These are phyloP conservation scores for Vitis hybrid DNA, from an alignment of 177 flowering plant species.

Conservation along the genomic window DNA sequence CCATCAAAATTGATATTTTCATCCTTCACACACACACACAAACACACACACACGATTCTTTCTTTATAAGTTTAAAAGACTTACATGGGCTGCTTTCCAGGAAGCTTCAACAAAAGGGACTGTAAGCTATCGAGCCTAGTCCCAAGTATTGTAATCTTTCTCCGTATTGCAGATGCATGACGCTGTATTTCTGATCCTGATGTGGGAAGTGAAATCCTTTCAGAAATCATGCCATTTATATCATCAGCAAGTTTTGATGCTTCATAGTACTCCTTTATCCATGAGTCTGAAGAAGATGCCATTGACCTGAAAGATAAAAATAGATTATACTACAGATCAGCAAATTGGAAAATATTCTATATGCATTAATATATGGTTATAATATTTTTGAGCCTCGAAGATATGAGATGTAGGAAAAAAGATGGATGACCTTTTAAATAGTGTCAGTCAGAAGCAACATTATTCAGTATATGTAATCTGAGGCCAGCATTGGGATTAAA, in stretches of 20 bases:
- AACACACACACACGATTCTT: too few species aligned
- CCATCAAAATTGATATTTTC: too few species aligned
- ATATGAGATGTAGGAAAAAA: too few species aligned
- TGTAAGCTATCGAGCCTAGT: constrained; percentile 86
- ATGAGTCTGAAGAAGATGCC: constrained; percentile 83
- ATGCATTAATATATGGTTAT: too few species aligned
- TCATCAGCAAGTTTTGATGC: constrained; percentile 90
- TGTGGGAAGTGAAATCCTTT: constrained; percentile 52
- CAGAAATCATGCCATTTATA: constrained; percentile 75
- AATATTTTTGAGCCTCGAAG: too few species aligned
- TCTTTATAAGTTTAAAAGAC: constrained; percentile 14
- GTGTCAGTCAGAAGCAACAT: too few species aligned
- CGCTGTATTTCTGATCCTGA: constrained; percentile 87
- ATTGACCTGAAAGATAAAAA: constrained; percentile 28
- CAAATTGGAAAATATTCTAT: not conserved
- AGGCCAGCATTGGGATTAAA: too few species aligned
- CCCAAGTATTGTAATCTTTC: constrained; percentile 87
- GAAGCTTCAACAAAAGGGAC: constrained; percentile 67
- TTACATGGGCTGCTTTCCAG: constrained; percentile 77
- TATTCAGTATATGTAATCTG: too few species aligned
- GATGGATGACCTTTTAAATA: too few species aligned
- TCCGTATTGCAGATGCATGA: constrained; percentile 68
- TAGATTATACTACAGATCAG: not conserved
- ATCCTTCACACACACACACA: too few species aligned
- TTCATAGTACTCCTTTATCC: constrained; percentile 86